Conservation (phyloP, 306 rosid genomes). For the Heteromeles arbutifolia region DNA sequence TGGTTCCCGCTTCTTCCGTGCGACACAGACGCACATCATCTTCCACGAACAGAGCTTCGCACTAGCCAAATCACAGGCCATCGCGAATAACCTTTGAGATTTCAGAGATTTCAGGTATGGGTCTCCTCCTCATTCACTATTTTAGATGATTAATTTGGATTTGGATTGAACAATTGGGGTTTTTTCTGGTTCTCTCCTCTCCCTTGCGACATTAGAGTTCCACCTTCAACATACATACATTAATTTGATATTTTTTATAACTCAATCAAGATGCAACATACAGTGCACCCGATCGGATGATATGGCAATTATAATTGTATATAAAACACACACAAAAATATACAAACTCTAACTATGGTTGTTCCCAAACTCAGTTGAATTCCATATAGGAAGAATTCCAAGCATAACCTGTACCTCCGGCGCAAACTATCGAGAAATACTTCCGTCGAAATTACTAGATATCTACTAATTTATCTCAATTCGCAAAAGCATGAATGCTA, state of each 20-base stretch:
- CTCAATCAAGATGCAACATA: neutral
- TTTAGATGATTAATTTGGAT: too few relatives aligned
- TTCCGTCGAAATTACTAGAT: neutral
- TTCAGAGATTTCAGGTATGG: too few relatives aligned
- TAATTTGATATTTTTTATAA: too few relatives aligned
- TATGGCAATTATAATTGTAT: neutral
- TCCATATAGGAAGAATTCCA: neutral
- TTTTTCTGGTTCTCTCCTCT: too few relatives aligned
- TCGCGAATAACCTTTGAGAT: too few relatives aligned
- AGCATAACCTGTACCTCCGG: neutral
- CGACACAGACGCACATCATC: too few relatives aligned
- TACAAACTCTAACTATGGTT: neutral
- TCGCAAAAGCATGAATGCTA: neutral
- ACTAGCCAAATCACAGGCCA: too few relatives aligned
- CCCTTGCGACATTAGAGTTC: neutral
- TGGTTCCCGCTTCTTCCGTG: too few relatives aligned
- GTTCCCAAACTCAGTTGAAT: neutral
- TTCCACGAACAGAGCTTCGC: too few relatives aligned
- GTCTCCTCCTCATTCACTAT: too few relatives aligned
- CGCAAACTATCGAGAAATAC: neutral
- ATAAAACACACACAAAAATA: neutral
- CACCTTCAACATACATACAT: neutral
- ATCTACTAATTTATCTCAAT: neutral
- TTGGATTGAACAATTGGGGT: too few relatives aligned
- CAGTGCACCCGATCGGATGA: neutral